These are phyloP conservation scores for Lactarius akahatsu DNA, from an alignment of 768 basidiomycete species.

Conservation along the genomic window DNA sequence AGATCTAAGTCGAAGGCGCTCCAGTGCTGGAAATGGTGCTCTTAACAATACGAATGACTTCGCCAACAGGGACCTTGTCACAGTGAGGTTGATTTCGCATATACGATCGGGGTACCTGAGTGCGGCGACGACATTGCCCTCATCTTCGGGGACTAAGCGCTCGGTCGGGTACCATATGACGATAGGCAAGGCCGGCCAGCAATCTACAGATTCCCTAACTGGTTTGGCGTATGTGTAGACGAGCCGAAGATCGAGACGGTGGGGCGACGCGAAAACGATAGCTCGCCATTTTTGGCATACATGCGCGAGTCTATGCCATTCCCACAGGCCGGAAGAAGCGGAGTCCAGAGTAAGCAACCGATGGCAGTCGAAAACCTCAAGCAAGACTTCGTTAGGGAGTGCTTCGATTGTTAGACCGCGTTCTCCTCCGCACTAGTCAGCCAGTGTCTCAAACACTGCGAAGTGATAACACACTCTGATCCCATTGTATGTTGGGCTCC, in stretches of 20 bases:
- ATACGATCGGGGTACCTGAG: slow-evolving; percentile 12
- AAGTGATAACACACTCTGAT: background rate
- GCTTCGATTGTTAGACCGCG: background rate
- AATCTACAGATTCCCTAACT: background rate
- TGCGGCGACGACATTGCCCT: slow-evolving; percentile 5
- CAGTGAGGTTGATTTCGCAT: background rate
- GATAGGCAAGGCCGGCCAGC: slow-evolving; percentile 9
- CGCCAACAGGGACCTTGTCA: background rate
- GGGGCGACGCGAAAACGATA: slow-evolving; percentile 10
- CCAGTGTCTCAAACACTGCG: background rate
- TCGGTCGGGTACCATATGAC: background rate
- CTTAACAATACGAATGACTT: background rate
- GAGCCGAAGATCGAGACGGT: slow-evolving; percentile 5
- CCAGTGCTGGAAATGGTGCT: background rate
- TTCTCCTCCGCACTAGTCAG: background rate
- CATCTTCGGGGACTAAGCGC: background rate
- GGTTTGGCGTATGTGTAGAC: slow-evolving; percentile 8
- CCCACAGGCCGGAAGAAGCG: background rate
- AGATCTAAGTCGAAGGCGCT: background rate
- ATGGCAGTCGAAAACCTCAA: slow-evolving; percentile 11
- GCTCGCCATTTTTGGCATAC: slow-evolving; percentile 14
- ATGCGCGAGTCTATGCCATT: slow-evolving; percentile 19
- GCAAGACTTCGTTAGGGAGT: slow-evolving; percentile 15
- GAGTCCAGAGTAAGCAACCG: background rate
- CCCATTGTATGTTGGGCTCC: background rate